Evolutionary conservation across 805 yeast genomes (phyloP), one percentile per base, ranked within the genome.

Genomic region (Saturnispora quitensis): DNA sequence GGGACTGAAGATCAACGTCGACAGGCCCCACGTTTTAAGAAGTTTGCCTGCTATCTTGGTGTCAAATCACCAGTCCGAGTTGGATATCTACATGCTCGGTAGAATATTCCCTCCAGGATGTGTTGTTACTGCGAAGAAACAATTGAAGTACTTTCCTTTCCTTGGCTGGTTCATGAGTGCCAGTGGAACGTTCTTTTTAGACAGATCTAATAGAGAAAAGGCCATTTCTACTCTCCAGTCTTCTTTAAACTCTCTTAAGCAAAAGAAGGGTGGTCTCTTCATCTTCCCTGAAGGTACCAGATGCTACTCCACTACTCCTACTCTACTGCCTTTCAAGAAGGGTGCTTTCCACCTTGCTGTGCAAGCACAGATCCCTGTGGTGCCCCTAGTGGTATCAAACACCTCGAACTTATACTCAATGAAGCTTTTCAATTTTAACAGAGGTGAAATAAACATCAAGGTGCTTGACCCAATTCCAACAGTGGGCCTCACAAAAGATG

Each of bases 271-370:
- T 60, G 87, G 85, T 15, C 75, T 93, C 24, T 93, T 84, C 76
- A 81, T 93, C 70, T 93, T 90, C 74, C 97, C 98, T 25, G 99
- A 93, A 69, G 99, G 99, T 27, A 93, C 99, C 2, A 80, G 99
- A 68, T 89, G 97, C 0, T 86, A 84, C 57, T 70, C 85, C 10
- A 68, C 78, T 24, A 75, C 74, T 35, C 83, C 95, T 48, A 80
- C 75, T 3, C 69, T 93, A 65, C 74, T 89, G 47, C 95, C 96
- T 1, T 89, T 93, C 72, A 93, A 93, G 69, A 93, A 93, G 66
- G 99, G 99, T 51, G 97, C 98, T 0, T 93, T 93, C 81, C 97
- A 93, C 68, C 76, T 93, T 63, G 99, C 99, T 7, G 85, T 86
- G 56, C 96, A 89, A 68, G 95, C 95, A 5, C 81, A 80, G 42